These are phyloP conservation scores for Saccharomyces pastorianus DNA, from an alignment of 1,139 yeast genomes.

Conservation along the genomic window DNA sequence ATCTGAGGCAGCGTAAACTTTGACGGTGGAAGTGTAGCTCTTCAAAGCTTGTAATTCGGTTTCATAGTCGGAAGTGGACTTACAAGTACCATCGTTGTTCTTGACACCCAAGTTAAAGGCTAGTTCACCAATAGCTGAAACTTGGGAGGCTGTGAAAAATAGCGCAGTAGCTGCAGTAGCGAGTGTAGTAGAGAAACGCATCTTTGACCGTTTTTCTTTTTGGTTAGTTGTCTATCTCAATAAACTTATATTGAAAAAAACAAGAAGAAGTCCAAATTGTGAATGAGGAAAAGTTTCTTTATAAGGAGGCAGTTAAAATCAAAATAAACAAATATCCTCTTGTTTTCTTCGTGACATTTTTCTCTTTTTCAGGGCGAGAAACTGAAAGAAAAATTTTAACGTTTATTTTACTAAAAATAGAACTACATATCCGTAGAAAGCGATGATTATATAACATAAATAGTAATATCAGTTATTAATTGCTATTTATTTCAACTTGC, in stretches of 20 bases:
- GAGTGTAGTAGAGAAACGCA: constrained; percentile 29
- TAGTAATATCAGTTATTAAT: neutral
- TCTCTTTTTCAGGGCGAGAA: neutral
- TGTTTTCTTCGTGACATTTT: neutral
- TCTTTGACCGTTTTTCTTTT: constrained; percentile 4
- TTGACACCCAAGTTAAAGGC: constrained; percentile 82
- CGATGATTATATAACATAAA: neutral
- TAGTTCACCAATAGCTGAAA: constrained; percentile 33
- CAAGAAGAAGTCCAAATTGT: neutral
- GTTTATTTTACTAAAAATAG: neutral
- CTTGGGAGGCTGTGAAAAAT: constrained; percentile 23
- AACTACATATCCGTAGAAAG: neutral
- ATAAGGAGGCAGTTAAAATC: neutral
- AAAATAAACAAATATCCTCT: neutral
- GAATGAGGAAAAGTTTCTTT: neutral
- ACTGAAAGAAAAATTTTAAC: constrained; percentile 1
- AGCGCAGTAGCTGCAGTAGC: constrained; percentile 21
- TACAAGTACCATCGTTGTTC: constrained; percentile 61
- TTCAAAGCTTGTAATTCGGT: constrained; percentile 52
- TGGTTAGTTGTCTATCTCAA: neutral
- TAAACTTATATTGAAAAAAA: neutral
- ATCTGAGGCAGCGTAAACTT: constrained; percentile 80
- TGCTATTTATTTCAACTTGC: neutral
- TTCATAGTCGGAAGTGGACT: constrained; percentile 57
- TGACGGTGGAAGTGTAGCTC: constrained; percentile 51